A percentile compares a stretch with the other conserved stretches of the same genome.
Evolutionary conservation across 306 rosid genomes (phyloP).

Genomic region (Prosopis cineraria): DNA sequence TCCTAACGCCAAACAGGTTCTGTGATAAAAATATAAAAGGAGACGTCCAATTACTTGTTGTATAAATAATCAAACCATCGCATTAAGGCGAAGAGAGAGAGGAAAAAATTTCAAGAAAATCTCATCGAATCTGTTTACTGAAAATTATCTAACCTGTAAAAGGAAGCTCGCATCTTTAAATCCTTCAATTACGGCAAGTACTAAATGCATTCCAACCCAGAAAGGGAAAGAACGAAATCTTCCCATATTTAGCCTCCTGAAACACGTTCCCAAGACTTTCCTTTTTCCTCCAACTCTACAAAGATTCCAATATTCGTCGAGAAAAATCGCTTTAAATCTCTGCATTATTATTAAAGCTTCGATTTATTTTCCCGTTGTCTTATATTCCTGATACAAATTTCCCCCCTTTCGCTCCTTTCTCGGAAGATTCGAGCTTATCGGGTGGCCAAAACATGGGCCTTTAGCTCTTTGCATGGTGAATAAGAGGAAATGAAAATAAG

Average conservation of each 20-base stretch:
- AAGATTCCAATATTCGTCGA: neutral
- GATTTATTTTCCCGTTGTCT: neutral
- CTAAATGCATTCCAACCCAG: constrained; percentile 21
- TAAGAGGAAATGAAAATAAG: constrained; percentile 5
- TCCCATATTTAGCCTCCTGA: constrained; percentile 37
- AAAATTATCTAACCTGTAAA: constrained; percentile 30
- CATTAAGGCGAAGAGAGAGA: constrained; percentile 3
- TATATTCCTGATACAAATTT: neutral
- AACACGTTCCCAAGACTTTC: constrained; percentile 16
- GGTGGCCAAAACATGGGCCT: neutral
- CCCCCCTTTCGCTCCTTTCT: neutral
- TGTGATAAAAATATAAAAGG: constrained; percentile 1
- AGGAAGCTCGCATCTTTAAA: constrained; percentile 32
- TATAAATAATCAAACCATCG: constrained; percentile 18
- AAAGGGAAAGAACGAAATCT: constrained; percentile 35
- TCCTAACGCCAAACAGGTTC: constrained; percentile 33
- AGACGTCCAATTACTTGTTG: neutral
- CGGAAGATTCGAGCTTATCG: neutral
- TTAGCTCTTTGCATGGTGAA: constrained; percentile 25
- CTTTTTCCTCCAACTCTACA: neutral
- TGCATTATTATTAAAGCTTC: neutral
- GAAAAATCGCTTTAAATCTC: neutral
- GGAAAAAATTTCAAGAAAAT: constrained; percentile 24
- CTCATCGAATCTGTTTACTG: constrained; percentile 9
- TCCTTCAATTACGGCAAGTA: constrained; percentile 11